Evolutionary conservation across 495 filamentous ascomycete genomes (phyloP).

Genomic region (Xylaria acuta): DNA sequence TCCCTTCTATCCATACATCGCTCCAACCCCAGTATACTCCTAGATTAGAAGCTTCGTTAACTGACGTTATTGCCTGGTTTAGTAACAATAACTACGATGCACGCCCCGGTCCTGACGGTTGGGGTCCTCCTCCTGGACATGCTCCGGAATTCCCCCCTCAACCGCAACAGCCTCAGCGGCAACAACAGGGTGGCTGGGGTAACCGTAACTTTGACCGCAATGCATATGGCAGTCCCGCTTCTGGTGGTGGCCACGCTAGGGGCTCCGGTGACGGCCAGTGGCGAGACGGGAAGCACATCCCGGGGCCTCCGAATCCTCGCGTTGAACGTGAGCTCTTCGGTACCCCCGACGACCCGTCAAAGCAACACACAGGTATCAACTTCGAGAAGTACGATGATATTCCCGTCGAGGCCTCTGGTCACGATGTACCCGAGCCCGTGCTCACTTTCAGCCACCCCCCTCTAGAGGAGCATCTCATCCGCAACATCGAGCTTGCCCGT

Average conservation of each 20-base stretch:
- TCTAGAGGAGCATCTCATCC: slow-evolving; percentile 86
- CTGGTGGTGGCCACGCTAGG: slow-evolving; percentile 62
- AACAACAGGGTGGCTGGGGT: slow-evolving; percentile 36
- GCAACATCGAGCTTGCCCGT: slow-evolving; percentile 89
- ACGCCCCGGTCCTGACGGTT: slow-evolving; percentile 43
- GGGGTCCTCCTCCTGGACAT: slow-evolving; percentile 29
- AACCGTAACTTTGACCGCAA: slow-evolving; percentile 57
- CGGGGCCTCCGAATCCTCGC: slow-evolving; percentile 85
- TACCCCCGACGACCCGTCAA: slow-evolving; percentile 87
- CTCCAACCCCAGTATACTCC: slow-evolving; percentile 2
- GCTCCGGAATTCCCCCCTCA: slow-evolving; percentile 37
- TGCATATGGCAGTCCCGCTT: slow-evolving; percentile 75
- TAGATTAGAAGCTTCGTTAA: slow-evolving; percentile 7
- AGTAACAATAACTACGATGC: slow-evolving; percentile 55
- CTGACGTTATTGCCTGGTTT: slow-evolving; percentile 31
- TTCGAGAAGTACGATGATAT: slow-evolving; percentile 99
- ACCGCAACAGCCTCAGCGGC: slow-evolving; percentile 32
- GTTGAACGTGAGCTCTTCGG: slow-evolving; percentile 96
- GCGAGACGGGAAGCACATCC: slow-evolving; percentile 94
- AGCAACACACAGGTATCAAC: slow-evolving; percentile 97
- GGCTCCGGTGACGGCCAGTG: slow-evolving; percentile 94
- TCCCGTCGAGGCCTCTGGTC: slow-evolving; percentile 94
- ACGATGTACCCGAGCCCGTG: slow-evolving; percentile 91
- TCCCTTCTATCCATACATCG: no score
- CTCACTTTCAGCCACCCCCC: slow-evolving; percentile 91